Evolutionary conservation across 306 rosid genomes (phyloP), one percentile per base, ranked within the genome.

Genomic region (Cucurbita ficifolia): DNA sequence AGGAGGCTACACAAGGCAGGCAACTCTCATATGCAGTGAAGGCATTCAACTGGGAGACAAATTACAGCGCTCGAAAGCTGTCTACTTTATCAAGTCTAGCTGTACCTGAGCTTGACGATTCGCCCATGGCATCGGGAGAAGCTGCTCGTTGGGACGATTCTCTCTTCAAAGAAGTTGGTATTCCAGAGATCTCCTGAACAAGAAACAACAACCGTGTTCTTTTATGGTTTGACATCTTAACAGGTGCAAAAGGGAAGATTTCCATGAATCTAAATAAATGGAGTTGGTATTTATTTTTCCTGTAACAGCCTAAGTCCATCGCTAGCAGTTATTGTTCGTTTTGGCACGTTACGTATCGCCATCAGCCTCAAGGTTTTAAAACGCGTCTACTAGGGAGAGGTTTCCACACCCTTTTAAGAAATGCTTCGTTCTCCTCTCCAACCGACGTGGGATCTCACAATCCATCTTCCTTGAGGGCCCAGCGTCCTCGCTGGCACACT

Each of bases 81-180:
- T 87, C 98, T 6, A 80, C 74, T 64, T 89, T 89, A 58, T 88
- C 97, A 38, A 85, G 89, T 77, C 92, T 86, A 67, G 91, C 88
- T 33, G 96, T 91, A 72, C 99, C 96, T 1, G 97, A 86, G 84
- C 97, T 89, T 11, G 99, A 94, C 21, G 97, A 94, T 78, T 90
- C 97, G 0, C 92, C 97, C 96, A 94, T 89, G 76, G 87, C 88
- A 81, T 91, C 99, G 10, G 97, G 97, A 75, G 99, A 91, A n/a
- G 89, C 84, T 75, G 89, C 92, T 56, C 78, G 74, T 51, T 84
- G 92, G 39, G 85, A 42, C 39, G 96, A 55, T 68, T 94, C 97
- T 78, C 92, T 90, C 76, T 88, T 90, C 73, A 94, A 77, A 33
- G 90, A 76, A 83, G 90, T 86, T 24, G 96, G 90, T 74, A 89